Evolutionary conservation across 2,329 filamentous ascomycete species (phyloP), one percentile per base, ranked within the genome.

Genomic region (Aaosphaeria pasadenensis): DNA sequence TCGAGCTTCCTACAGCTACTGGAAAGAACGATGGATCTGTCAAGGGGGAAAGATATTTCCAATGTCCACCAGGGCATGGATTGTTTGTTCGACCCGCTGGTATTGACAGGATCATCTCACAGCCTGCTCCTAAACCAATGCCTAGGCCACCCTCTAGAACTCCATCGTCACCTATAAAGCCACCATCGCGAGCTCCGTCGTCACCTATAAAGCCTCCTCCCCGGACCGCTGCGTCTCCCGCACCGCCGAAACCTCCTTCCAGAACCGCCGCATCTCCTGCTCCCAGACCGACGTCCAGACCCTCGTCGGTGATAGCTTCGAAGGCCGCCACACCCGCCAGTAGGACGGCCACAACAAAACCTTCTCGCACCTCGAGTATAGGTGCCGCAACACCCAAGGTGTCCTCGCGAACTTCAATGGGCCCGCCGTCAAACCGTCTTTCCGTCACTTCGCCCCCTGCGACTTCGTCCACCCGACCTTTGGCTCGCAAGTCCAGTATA

Each of bases 21-120:
- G 92, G 92, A 31, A 97, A 97, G 76, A 96, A 97, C 61, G 89
- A 97, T 79, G 92, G 92, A 56, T 86, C 88, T 47, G 89, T 96
- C 42, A 82, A 91, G 69, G 91, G 90, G 53, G 82, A 89, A 64
- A 79, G 89, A 30, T 97, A 96, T 68, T 97, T 96, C 60, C 84
- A 91, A 43, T 97, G 92, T 58, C 69, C 77, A 43, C 72, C 76
- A 40, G 72, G 80, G 66, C 71, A 86, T 81, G 83, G 89, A 77
- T 94, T 99, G 83, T 97, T 99, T 63, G 82, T 96, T 47, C 83
- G 89, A 53, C 85, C 89, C 30, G 74, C 81, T 46, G 86, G 86
- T 49, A 77, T 94, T 43, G 80, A 78, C 9, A 75, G 85, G 32
- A 59, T 67, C 30, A 78, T 63, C 43, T 73, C 53, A 56, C 69